Base-by-base conservation (phyloP, 1,284 basidiomycete genomes). In the Leucoagaricus sp. region DNA sequence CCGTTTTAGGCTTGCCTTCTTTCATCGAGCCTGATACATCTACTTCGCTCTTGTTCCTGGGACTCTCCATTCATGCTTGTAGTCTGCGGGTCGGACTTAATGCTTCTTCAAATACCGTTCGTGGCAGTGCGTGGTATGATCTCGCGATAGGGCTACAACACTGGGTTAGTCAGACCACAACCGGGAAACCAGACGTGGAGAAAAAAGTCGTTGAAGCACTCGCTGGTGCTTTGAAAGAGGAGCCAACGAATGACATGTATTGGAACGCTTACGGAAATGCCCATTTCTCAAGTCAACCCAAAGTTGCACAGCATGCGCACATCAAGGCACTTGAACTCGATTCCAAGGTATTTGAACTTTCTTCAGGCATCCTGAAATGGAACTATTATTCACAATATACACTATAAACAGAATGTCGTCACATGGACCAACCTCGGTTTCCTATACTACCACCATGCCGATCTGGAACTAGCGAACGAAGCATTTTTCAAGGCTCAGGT, bases 371-470 rank as follows among this genome's bases (percentile, higher is more conserved):
- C 21, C 7, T 4, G 33, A 4, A 33, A n/a, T 12, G 17, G 13
- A 23, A n/a, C 59, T 53, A 31, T 29, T 46, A 29, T 45, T 17
- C 52, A 33, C 7, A n/a, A n/a, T n/a, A n/a, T n/a, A n/a, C n/a
- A n/a, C n/a, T n/a, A n/a, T n/a, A n/a, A n/a, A n/a, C 65, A 95
- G 89, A 88, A 87, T 65, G 86, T 87, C 12, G 68, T 77, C 4
- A 84, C 87, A 1, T 99, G 97, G 97, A 85, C 91, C 6, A 93
- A 91, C 67, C 80, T 99, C 2, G 97, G 96, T 0, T 78, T 98
- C 56, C 77, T 99, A 46, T 99, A 96, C 69, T 78, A 96, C n/a
- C 75, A 88, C 54, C 81, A 96, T 62, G 79, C 83, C 26, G 96
- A 99, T 69, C 65, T 80, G 0, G 90, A 94, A 57, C 77, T 99